These are phyloP conservation scores for Pyrrhoderma lamaoense DNA, from an alignment of 1,284 basidiomycete species.

Conservation along the genomic window DNA sequence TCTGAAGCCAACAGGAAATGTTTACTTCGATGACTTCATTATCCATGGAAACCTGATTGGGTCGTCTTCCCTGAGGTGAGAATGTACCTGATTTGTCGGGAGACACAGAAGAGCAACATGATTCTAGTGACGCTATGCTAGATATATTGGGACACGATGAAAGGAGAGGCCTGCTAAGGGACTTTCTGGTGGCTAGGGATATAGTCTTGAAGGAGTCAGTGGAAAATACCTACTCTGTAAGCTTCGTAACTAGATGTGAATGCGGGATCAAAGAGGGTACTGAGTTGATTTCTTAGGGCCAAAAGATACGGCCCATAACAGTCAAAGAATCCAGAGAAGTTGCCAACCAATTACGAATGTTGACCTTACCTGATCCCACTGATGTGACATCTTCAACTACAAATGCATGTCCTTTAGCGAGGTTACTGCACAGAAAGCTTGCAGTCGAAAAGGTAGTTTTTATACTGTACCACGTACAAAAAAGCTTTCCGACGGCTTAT, in stretches of 20 bases:
- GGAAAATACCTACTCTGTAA: slow-evolving; percentile 29
- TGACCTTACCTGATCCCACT: too few species aligned
- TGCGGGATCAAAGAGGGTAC: not conserved
- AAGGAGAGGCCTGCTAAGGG: slow-evolving; percentile 29
- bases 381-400: too few species aligned
- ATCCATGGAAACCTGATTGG: too few species aligned
- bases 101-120: too few species aligned
- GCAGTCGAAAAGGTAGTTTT: slow-evolving; percentile 25
- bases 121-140: too few species aligned
- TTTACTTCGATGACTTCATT: too few species aligned
- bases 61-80: too few species aligned
- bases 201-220: slow-evolving; percentile 23
- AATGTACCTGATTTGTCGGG: slow-evolving; percentile 14
- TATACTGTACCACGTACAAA: too few species aligned
- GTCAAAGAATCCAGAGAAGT: slow-evolving; percentile 31
- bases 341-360: slow-evolving; percentile 21
- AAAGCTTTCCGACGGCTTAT: too few species aligned
- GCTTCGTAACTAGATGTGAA: slow-evolving; percentile 14
- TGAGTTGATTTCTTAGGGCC: slow-evolving; percentile 26
- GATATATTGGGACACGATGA: too few species aligned
- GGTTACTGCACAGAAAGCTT: slow-evolving; percentile 40
- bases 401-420: slow-evolving; percentile 22
- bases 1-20: too few species aligned
- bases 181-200: slow-evolving; percentile 29
- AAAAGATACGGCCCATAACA: slow-evolving; percentile 32